phyloP scores from a whole-genome alignment of 495 filamentous ascomycete genomes.

The Aspergillus panamensis region DNA sequence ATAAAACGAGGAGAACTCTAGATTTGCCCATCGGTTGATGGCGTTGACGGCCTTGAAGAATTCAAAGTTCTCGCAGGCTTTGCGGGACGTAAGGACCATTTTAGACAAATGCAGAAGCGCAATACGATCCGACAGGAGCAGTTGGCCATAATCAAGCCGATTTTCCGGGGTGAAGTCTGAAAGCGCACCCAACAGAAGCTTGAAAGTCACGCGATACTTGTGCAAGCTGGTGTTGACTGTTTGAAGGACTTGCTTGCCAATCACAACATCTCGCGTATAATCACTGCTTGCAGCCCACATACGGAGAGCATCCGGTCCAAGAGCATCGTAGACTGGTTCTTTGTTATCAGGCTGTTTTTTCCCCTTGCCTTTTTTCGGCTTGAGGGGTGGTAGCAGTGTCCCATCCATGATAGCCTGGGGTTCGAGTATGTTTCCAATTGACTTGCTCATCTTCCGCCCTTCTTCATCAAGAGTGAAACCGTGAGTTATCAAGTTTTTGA shows the following conservation, averaged over 20 bases:
- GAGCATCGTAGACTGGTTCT: slow-evolving; percentile 49
- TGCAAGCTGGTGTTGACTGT: slow-evolving; percentile 69
- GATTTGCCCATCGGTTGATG: slow-evolving; percentile 75
- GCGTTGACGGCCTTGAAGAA: slow-evolving; percentile 74
- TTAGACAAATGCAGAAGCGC: slow-evolving; percentile 70
- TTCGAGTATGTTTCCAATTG: slow-evolving; percentile 81
- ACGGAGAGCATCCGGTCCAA: slow-evolving; percentile 82
- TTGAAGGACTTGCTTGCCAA: slow-evolving; percentile 70
- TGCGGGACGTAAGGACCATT: slow-evolving; percentile 55
- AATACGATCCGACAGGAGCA: slow-evolving; percentile 62
- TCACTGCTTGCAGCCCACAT: slow-evolving; percentile 90
- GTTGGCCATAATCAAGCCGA: slow-evolving; percentile 38
- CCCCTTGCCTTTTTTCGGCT: slow-evolving; percentile 51
- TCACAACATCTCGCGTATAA: slow-evolving; percentile 80
- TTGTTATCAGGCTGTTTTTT: slow-evolving; percentile 47
- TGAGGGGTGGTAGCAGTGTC: slow-evolving; percentile 58
- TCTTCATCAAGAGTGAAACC: slow-evolving; percentile 87
- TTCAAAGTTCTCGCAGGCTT: slow-evolving; percentile 65
- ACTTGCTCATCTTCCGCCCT: slow-evolving; percentile 98
- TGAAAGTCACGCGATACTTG: slow-evolving; percentile 83
- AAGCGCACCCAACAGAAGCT: slow-evolving; percentile 80
- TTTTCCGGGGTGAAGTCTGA: slow-evolving; percentile 51
- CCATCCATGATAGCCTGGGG: slow-evolving; percentile 84
- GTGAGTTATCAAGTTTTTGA: slow-evolving; percentile 84
- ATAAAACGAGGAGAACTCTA: slow-evolving; percentile 88